Conservation (phyloP, 345 rosid genomes). For the Melaleuca alternifolia region DNA sequence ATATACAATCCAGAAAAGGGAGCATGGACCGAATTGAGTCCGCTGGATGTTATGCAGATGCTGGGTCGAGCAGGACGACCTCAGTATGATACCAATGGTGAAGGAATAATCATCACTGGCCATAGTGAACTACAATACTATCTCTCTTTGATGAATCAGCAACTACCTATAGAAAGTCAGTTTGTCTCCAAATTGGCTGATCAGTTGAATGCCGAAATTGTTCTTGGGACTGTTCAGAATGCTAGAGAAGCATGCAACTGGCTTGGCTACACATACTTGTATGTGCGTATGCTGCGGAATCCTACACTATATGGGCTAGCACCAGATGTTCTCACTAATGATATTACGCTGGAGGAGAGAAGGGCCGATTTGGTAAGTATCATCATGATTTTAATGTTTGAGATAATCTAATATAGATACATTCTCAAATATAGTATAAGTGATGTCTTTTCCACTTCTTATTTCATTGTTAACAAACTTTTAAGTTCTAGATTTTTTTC, state of each 20-base stretch:
- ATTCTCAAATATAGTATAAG: neutral
- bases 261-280: constrained; percentile 87
- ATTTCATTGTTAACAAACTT: neutral
- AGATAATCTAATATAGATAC: neutral
- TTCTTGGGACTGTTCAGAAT: constrained; percentile 93
- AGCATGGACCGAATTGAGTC: constrained; percentile 93
- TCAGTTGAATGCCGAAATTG: constrained; percentile 98
- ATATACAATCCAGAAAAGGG: constrained; percentile 97
- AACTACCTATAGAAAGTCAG: constrained; percentile 97
- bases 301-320: constrained; percentile 83
- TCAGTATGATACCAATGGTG: constrained; percentile 84
- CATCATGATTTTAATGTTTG: neutral
- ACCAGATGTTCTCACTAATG: constrained; percentile 67
- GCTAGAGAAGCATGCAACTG: constrained; percentile 97
- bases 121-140: constrained; percentile 82
- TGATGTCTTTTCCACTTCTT: neutral
- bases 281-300: constrained; percentile 79
- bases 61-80: constrained; percentile 99
- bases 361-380: constrained; percentile 88
- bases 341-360: constrained; percentile 74
- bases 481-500: neutral
- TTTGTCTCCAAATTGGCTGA: constrained; percentile 88
- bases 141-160: constrained; percentile 94
- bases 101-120: constrained; percentile 96
- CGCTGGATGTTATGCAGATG: constrained; percentile 99